Evolutionary conservation across 257 asterid species (phyloP).

Genomic region (Echites panduratus): DNA sequence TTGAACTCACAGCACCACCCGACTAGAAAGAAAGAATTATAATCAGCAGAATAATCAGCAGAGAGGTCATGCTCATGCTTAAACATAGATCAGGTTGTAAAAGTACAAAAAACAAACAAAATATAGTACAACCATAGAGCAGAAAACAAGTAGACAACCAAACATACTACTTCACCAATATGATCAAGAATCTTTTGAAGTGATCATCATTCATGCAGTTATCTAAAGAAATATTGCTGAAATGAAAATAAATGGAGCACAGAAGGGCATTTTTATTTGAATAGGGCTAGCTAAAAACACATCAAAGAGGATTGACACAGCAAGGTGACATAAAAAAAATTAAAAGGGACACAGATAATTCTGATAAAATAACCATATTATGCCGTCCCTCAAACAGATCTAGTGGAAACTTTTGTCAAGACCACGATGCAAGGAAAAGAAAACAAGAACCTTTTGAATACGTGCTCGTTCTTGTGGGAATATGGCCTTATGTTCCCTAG

Average conservation of each 20-base stretch:
- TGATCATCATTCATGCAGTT: background rate
- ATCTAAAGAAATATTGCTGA: background rate
- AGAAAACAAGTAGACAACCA: background rate
- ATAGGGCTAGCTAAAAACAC: too few relatives aligned
- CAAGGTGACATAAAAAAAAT: background rate
- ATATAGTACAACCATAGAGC: background rate
- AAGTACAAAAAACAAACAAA: background rate
- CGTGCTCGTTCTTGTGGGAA: constrained; percentile 91
- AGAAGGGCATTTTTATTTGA: background rate
- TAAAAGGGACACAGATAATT: background rate
- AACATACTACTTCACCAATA: background rate
- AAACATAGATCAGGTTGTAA: background rate
- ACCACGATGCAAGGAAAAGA: background rate
- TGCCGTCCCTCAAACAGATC: background rate
- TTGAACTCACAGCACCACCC: constrained; percentile 83
- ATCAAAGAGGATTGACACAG: background rate
- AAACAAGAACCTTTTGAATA: constrained; percentile 57
- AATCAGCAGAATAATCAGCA: constrained; percentile 7
- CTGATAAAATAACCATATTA: background rate
- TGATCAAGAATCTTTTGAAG: background rate
- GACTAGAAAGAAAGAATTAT: constrained; percentile 41
- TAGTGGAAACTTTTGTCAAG: background rate
- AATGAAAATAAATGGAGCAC: background rate
- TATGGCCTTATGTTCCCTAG: constrained; percentile 89
- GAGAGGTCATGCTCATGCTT: background rate